Conservation (phyloP, 108 stramenopile species). For the Pseudonitzschia multiseries region DNA sequence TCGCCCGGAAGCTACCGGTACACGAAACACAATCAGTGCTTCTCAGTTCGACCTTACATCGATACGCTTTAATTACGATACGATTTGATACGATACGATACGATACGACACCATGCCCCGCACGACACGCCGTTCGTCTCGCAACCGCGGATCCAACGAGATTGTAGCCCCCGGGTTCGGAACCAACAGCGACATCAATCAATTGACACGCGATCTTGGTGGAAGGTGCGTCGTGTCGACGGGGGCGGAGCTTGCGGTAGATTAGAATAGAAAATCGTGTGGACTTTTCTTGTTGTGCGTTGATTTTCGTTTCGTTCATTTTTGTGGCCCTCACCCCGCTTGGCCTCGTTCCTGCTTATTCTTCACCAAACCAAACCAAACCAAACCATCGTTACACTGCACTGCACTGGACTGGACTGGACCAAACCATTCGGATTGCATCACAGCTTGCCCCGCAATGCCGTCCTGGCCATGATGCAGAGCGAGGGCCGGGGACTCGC, state of each 20-base stretch:
- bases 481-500: slow-evolving; percentile 62
- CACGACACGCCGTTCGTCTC: slow-evolving; percentile 33
- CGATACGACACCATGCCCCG: slow-evolving; percentile 7
- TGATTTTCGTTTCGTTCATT: slow-evolving; percentile 3
- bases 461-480: slow-evolving; percentile 70
- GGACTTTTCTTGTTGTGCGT: too few relatives aligned
- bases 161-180: slow-evolving; percentile 62
- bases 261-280: not conserved
- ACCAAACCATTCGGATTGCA: too few relatives aligned
- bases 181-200: slow-evolving; percentile 43
- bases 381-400: too few relatives aligned
- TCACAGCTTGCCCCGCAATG: slow-evolving; percentile 44
- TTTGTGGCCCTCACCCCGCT: not conserved
- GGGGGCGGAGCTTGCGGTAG: too few relatives aligned
- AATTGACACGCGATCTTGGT: slow-evolving; percentile 40
- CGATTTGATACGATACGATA: not conserved
- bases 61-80: too few relatives aligned
- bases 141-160: slow-evolving; percentile 30
- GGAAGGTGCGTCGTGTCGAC: not conserved
- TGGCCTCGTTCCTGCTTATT: not conserved
- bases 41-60: too few relatives aligned
- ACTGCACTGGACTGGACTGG: too few relatives aligned
- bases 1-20: too few relatives aligned
- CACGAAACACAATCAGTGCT: too few relatives aligned
- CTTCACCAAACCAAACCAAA: too few relatives aligned